Evolutionary conservation across 2,329 filamentous ascomycete species (phyloP).

Genomic region (Cladosporium sp.): DNA sequence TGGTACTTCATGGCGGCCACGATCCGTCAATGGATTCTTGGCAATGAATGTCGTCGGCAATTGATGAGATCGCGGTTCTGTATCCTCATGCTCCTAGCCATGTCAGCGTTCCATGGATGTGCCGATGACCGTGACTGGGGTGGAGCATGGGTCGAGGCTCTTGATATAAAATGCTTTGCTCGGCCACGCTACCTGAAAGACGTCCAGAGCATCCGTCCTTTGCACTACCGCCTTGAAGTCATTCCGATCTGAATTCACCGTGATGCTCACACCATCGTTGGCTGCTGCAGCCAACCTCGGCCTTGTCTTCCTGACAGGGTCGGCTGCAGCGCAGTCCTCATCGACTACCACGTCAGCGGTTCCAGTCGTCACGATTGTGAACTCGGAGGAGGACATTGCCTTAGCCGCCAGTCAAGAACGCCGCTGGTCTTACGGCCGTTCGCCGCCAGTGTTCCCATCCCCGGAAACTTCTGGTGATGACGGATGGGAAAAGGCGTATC

Average conservation of each 20-base stretch:
- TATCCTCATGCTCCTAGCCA: too few species aligned
- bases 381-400: slow-evolving; percentile 4
- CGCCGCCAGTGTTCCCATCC: slow-evolving; percentile 22
- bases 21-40: too few species aligned
- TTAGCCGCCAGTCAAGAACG: slow-evolving; percentile 19
- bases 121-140: too few species aligned
- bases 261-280: slow-evolving; percentile 5
- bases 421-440: slow-evolving; percentile 26
- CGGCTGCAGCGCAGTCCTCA: neutral
- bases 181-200: too few species aligned
- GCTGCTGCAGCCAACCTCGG: slow-evolving; percentile 3
- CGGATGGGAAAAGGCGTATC: slow-evolving; percentile 32
- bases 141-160: too few species aligned
- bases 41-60: too few species aligned
- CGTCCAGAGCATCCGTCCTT: too few species aligned
- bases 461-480: slow-evolving; percentile 22
- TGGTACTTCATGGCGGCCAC: too few species aligned
- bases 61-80: too few species aligned
- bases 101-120: too few species aligned
- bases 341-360: neutral
- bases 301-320: slow-evolving; percentile 2
- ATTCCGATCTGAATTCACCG: neutral
- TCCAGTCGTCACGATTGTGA: neutral
- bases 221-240: too few species aligned
- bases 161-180: too few species aligned